Percentiles rank a stretch among this genome's conserved stretches.
phyloP scores from a whole-genome alignment of 495 filamentous ascomycete species.

The Talaromyces thailandensis region DNA sequence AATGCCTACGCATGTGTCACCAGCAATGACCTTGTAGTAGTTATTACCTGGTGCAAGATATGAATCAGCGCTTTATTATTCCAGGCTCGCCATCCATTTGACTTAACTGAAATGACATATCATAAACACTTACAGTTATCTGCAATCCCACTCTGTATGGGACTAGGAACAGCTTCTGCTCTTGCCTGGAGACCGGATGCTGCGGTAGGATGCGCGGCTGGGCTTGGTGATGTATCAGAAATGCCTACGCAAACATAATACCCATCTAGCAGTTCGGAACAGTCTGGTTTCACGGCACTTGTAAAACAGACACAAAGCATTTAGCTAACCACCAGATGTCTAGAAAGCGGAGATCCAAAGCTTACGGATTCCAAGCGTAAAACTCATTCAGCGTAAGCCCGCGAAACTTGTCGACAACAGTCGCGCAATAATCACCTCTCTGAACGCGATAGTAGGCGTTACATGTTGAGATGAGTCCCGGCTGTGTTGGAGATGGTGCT shows the following conservation, averaged over 20 bases:
- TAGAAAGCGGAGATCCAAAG: background rate
- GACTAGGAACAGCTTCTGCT: conserved; percentile 6
- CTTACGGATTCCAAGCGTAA: conserved; percentile 14
- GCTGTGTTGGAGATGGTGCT: conserved; percentile 1
- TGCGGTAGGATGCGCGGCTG: background rate
- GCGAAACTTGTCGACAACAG: conserved; percentile 9
- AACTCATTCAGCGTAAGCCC: conserved; percentile 12
- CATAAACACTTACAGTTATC: conserved; percentile 4
- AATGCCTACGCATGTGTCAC: conserved; percentile 13
- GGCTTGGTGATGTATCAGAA: conserved; percentile 3
- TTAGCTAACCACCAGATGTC: background rate
- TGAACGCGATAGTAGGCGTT: conserved; percentile 6
- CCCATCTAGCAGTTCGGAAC: conserved; percentile 35
- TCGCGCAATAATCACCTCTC: conserved; percentile 10
- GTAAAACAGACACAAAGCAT: background rate
- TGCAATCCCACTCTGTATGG: conserved; percentile 11
- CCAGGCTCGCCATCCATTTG: background rate
- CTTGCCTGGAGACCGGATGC: background rate
- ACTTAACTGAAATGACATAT: background rate
- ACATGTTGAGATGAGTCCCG: background rate
- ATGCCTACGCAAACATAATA: conserved; percentile 13
- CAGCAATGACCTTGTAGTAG: conserved; percentile 14
- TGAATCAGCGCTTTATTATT: background rate
- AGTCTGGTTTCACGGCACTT: conserved; percentile 6
- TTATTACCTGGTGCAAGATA: conserved; percentile 5